Evolutionary conservation across 169 alveolate genomes (phyloP), one percentile per base, ranked within the genome.

Genomic region (Nephromyces sp.): DNA sequence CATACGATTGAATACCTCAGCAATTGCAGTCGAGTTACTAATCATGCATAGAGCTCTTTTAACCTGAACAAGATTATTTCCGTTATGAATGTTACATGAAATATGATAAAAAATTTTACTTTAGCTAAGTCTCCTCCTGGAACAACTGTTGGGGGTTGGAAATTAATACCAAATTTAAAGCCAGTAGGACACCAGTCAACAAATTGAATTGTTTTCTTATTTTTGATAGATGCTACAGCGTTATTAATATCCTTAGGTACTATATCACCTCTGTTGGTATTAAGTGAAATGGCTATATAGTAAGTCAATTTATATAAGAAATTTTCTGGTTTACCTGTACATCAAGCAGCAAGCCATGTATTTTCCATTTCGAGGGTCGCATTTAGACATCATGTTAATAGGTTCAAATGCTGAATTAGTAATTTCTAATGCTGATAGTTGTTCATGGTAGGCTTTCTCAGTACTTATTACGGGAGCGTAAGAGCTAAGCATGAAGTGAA

Each of bases 71-170:
- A 43, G 15, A n/a, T 15, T 15, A n/a, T 15, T 43, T 43, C 25
- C n/a, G n/a, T 43, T 43, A 43, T 15, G 57, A 43, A 15, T 15
- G n/a, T 43, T 43, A 15, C n/a, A 15, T n/a, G n/a, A 15, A 15
- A n/a, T n/a, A 15, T 15, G 33, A 15, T 8, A 21, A 21, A 62
- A 8, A 62, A 21, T n/a, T 57, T 52, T 32, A 74, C 98, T 86
- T 97, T 97, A 31, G 99, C 99, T 30, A 97, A 90, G 77, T 96
- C 99, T 28, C 99, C 99, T 33, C 99, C 99, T 22, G 99, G 98
- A 6, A 96, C 98, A 65, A 94, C 99, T 31, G 99, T 94, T 52
- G 99, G 99, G 32, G 99, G 99, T 90, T 96, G 98, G 87, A 94
- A 95, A 93, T 96, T 97, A 84, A 97, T 96, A n/a, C 25, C 57